phyloP scores from a whole-genome alignment of 2,329 filamentous ascomycete genomes.

The Ampelomyces quisqualis region DNA sequence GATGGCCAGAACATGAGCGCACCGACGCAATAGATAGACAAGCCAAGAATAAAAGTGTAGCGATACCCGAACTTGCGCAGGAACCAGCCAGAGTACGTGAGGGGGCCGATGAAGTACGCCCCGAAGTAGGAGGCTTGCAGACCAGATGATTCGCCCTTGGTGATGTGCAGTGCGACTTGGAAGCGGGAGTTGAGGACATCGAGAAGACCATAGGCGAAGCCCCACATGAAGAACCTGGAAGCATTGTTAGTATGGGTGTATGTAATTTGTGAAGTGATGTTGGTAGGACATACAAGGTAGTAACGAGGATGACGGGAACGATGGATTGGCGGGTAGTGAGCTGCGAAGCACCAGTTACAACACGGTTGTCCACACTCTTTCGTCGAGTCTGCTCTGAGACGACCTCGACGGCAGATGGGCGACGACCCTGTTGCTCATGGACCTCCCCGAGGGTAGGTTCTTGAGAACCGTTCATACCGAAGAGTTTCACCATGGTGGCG shows the following conservation, averaged over 20 bases:
- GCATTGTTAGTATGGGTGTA: background rate
- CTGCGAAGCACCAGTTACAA: conserved; percentile 41
- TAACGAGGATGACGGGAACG: conserved; percentile 52
- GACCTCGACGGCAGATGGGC: conserved; percentile 39
- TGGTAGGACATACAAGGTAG: conserved; percentile 32
- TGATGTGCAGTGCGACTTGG: conserved; percentile 46
- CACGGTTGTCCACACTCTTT: conserved; percentile 39
- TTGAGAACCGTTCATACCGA: conserved; percentile 27
- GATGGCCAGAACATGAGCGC: conserved; percentile 86
- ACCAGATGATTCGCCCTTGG: conserved; percentile 59
- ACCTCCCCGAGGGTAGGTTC: conserved; percentile 41
- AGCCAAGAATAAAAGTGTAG: conserved; percentile 74
- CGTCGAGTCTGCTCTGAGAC: conserved; percentile 34
- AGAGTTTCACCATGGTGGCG: conserved; percentile 29
- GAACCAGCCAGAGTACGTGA: conserved; percentile 59
- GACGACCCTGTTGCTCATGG: conserved; percentile 40
- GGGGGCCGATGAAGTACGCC: conserved; percentile 56
- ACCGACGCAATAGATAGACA: conserved; percentile 65
- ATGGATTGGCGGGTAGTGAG: conserved; percentile 51
- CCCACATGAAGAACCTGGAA: conserved; percentile 55
- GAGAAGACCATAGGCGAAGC: conserved; percentile 49
- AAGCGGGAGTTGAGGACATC: conserved; percentile 50
- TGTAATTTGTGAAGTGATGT: background rate
- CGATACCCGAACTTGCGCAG: conserved; percentile 76
- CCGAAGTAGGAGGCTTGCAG: conserved; percentile 66